A percentile compares a stretch with the other conserved stretches of the same genome.
These are phyloP conservation scores for Phoma herbarum DNA, from an alignment of 2,329 filamentous ascomycete genomes.

Conservation along the genomic window DNA sequence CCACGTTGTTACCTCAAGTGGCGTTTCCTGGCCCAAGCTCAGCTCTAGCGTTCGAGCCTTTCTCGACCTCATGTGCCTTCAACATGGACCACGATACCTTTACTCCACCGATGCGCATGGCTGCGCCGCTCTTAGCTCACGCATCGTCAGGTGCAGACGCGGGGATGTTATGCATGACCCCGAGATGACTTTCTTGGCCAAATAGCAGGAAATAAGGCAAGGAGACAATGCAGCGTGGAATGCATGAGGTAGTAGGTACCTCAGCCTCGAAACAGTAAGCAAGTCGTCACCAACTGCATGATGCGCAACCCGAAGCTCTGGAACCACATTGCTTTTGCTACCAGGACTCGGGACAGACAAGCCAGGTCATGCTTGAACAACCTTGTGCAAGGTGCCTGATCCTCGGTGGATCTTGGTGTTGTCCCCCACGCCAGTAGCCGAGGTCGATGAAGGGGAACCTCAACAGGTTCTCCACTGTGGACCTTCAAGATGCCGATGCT, in stretches of 20 bases:
- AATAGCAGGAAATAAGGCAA: neutral
- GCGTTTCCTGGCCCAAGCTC: constrained; percentile 30
- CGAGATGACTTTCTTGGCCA: neutral
- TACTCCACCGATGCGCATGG: constrained; percentile 15
- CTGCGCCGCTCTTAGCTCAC: neutral
- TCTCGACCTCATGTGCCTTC: constrained; percentile 23
- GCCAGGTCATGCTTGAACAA: constrained; percentile 27
- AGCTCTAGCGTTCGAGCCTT: constrained; percentile 24
- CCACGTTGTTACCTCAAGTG: constrained; percentile 38
- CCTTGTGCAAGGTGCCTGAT: constrained; percentile 45
- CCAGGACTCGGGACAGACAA: constrained; percentile 33
- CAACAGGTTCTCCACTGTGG: constrained; percentile 29
- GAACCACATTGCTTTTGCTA: constrained; percentile 40
- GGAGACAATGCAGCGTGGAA: neutral
- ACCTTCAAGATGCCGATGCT: neutral
- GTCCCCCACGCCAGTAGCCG: constrained; percentile 41
- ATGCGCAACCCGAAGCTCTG: constrained; percentile 2
- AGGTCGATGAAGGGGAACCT: constrained; percentile 25
- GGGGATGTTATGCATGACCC: constrained; percentile 2
- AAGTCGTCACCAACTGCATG: constrained; percentile 4
- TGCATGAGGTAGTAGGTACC: neutral
- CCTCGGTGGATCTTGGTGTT: constrained; percentile 29
- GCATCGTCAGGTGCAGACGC: neutral
- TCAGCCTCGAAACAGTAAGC: neutral
- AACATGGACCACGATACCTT: constrained; percentile 4